Conservation (phyloP, 2,329 filamentous ascomycete genomes). For the Colletotrichum abscissum region DNA sequence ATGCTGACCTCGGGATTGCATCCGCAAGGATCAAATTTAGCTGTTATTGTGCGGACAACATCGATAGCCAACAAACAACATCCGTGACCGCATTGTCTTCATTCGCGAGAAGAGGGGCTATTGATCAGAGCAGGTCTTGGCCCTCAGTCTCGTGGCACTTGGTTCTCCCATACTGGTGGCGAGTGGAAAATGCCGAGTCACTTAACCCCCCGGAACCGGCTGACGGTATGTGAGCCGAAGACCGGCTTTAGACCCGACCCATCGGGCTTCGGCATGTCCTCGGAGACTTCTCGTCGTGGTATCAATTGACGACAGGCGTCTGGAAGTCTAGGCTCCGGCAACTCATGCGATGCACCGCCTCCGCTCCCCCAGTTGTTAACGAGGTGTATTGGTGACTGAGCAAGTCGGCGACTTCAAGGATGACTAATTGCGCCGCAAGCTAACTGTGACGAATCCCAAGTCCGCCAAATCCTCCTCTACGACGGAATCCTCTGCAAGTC, state of each 20-base stretch:
- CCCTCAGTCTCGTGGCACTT: background rate
- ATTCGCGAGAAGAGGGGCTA: background rate
- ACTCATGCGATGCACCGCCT: background rate
- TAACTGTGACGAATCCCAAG: background rate
- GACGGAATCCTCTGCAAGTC: background rate
- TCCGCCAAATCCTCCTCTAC: conserved; percentile 3
- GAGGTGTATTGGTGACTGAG: background rate
- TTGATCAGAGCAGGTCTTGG: background rate
- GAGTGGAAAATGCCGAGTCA: conserved; percentile 6
- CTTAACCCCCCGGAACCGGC: background rate
- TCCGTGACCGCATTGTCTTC: too few relatives aligned
- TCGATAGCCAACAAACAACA: background rate
- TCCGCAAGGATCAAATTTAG: conserved; percentile 9
- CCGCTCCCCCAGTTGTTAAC: background rate
- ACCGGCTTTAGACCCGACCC: background rate
- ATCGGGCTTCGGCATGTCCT: conserved; percentile 14
- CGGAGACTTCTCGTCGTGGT: conserved; percentile 36
- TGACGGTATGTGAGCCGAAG: background rate
- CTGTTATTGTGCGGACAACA: background rate
- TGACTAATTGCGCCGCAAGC: background rate
- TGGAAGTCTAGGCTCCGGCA: too few relatives aligned
- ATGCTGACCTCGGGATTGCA: background rate
- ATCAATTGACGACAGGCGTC: background rate
- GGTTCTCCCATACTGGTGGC: background rate
- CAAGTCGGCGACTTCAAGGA: background rate